Conservation (phyloP, 768 basidiomycete genomes). For the Gloeostereum incarnatum region DNA sequence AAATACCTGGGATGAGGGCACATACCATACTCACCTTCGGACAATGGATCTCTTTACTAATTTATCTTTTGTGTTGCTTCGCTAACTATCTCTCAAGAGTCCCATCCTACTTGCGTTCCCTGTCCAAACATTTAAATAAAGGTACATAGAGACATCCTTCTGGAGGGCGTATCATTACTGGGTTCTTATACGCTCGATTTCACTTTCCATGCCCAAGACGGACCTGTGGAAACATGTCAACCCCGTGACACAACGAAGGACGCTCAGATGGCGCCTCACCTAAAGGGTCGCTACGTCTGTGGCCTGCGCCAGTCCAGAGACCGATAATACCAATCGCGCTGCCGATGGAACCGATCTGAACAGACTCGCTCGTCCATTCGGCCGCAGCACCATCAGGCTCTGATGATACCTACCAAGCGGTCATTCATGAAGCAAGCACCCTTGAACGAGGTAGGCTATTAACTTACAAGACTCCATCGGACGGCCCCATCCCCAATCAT, state of each 20-base stretch:
- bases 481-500: constrained; percentile 28
- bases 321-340: constrained; percentile 32
- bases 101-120: too few relatives aligned
- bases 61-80: too few relatives aligned
- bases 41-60: too few relatives aligned
- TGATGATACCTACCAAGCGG: constrained; percentile 9
- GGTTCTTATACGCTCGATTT: too few relatives aligned
- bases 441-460: background rate
- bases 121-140: too few relatives aligned
- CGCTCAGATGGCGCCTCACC: constrained; percentile 17
- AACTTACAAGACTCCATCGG: constrained; percentile 30
- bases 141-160: too few relatives aligned
- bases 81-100: too few relatives aligned
- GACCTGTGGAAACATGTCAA: constrained; percentile 21
- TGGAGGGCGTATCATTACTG: too few relatives aligned
- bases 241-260: background rate
- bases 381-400: constrained; percentile 12
- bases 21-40: too few relatives aligned
- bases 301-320: constrained; percentile 35
- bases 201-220: constrained; percentile 36
- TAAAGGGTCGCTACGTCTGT: constrained; percentile 30
- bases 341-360: constrained; percentile 33
- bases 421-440: background rate
- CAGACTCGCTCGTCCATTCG: constrained; percentile 31
- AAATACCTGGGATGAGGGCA: constrained; percentile 61